These are phyloP conservation scores for Lathyrus tuberosus DNA, from an alignment of 306 rosid species.

Conservation along the genomic window DNA sequence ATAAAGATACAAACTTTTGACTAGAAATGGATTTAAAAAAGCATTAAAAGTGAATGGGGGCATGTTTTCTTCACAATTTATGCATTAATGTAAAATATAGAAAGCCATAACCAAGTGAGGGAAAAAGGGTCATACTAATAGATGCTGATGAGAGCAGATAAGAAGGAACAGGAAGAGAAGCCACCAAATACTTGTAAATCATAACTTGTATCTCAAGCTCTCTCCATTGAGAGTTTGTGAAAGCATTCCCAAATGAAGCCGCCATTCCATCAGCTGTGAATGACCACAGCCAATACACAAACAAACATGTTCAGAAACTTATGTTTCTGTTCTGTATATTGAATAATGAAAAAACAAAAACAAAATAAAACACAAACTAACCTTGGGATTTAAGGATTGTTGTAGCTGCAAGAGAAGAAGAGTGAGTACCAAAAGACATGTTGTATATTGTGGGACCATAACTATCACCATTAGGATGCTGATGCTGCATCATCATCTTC, in stretches of 20 bases:
- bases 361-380: slow-evolving; percentile 12
- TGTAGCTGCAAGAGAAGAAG: slow-evolving; percentile 29
- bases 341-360: background rate
- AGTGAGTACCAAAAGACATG: slow-evolving; percentile 30
- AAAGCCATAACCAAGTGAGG: background rate
- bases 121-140: slow-evolving; percentile 28
- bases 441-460: slow-evolving; percentile 49
- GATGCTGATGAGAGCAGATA: slow-evolving; percentile 56
- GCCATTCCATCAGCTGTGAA: slow-evolving; percentile 55
- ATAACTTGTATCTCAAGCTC: slow-evolving; percentile 86
- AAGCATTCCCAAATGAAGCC: slow-evolving; percentile 65
- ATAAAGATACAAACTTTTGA: slow-evolving; percentile 36
- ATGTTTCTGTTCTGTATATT: background rate
- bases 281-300: background rate
- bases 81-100: slow-evolving; percentile 8
- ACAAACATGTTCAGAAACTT: slow-evolving; percentile 34
- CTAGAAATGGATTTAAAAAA: slow-evolving; percentile 21
- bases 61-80: background rate
- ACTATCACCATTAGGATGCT: slow-evolving; percentile 38
- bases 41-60: slow-evolving; percentile 6
- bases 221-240: slow-evolving; percentile 77
- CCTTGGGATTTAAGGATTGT: slow-evolving; percentile 63
- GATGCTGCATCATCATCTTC: slow-evolving; percentile 42
- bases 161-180: slow-evolving; percentile 71
- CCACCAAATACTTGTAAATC: slow-evolving; percentile 87